Percentiles rank a stretch among this genome's conserved stretches.
Conservation (phyloP, 2,329 filamentous ascomycete species). For the Zasmidium angulare region DNA sequence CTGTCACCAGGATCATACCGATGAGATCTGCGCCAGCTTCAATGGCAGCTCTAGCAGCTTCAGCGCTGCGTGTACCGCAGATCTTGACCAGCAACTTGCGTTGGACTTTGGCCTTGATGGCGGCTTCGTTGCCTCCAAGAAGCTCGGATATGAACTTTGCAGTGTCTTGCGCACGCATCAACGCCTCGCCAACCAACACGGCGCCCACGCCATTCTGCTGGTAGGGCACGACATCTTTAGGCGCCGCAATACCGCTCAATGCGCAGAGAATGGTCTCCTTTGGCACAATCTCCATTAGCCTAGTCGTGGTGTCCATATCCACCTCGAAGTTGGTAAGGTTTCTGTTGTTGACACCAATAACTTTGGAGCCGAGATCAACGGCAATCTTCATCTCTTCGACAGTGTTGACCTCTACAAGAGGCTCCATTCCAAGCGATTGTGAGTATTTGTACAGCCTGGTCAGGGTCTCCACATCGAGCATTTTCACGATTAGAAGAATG, state of each 20-base stretch:
- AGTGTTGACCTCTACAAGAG: constrained; percentile 93
- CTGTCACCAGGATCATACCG: constrained; percentile 86
- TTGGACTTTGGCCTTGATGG: constrained; percentile 27
- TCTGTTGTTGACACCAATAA: constrained; percentile 96
- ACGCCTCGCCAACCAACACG: constrained; percentile 88
- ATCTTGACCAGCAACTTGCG: constrained; percentile 77
- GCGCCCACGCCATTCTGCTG: constrained; percentile 87
- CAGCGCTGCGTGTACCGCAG: constrained; percentile 81
- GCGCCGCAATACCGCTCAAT: constrained; percentile 86
- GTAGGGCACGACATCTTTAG: constrained; percentile 85
- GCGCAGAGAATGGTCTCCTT: constrained; percentile 87
- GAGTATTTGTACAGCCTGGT: constrained; percentile 85
- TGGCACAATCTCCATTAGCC: constrained; percentile 82
- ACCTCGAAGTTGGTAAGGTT: constrained; percentile 97
- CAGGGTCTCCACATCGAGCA: constrained; percentile 77
- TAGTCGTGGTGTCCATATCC: constrained; percentile 65
- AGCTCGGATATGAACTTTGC: constrained; percentile 79
- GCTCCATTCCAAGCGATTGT: constrained; percentile 89
- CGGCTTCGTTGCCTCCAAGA: constrained; percentile 57
- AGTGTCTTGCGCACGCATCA: constrained; percentile 88
- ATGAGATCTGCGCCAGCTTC: constrained; percentile 87
- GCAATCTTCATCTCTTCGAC: constrained; percentile 89
- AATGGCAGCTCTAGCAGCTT: constrained; percentile 77
- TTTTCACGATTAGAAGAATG: constrained; percentile 94
- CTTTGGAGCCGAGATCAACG: constrained; percentile 80